phyloP scores from a whole-genome alignment of 129 eudicot genomes.

The Centaurea solstitialis region DNA sequence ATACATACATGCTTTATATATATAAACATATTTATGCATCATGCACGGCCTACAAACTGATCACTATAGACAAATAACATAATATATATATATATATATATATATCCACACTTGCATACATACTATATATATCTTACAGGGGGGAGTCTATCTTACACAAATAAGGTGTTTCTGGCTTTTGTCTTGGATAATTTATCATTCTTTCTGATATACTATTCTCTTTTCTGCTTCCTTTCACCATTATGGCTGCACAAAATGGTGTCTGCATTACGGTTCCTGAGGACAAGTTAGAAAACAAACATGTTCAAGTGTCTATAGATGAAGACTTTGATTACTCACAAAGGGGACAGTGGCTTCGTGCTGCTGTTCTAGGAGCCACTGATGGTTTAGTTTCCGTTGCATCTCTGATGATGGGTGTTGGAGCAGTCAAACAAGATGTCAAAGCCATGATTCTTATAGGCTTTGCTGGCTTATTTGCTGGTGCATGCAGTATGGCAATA shows the following conservation, averaged over 20 bases:
- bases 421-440: constrained; percentile 27
- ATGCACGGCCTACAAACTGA: neutral
- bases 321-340: constrained; percentile 31
- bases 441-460: constrained; percentile 37
- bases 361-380: constrained; percentile 38
- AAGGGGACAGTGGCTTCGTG: constrained; percentile 45
- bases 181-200: neutral
- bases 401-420: constrained; percentile 43
- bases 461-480: constrained; percentile 29
- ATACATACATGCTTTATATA: too few species aligned
- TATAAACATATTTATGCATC: too few species aligned
- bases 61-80: neutral
- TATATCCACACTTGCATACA: neutral
- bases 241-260: constrained; percentile 7
- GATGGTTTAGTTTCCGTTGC: constrained; percentile 35
- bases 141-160: constrained; percentile 26
- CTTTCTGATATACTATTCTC: neutral
- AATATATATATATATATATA: neutral
- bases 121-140: constrained; percentile 28
- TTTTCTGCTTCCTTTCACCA: neutral
- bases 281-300: neutral
- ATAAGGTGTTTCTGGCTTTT: constrained; percentile 5
- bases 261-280: constrained; percentile 3
- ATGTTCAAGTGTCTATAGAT: neutral
- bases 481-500: constrained; percentile 49